Evolutionary conservation across 306 rosid species (phyloP), one percentile per base, ranked within the genome.

Genomic region (Cucurbita pepo): DNA sequence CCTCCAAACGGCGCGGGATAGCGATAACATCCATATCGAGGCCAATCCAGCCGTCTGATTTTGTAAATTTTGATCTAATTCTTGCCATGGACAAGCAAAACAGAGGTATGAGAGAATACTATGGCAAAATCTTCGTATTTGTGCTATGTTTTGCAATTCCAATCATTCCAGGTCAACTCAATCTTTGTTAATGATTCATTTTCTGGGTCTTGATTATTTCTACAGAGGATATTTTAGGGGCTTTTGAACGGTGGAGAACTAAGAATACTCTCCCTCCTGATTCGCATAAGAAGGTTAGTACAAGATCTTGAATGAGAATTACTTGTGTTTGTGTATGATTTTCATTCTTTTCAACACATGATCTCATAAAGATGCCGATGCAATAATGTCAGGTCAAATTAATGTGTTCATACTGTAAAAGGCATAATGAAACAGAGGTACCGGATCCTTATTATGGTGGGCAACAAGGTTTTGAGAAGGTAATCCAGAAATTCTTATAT

Each of bases 401-500:
- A 80, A 88, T 93, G 94, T 93, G 94, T 78, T 90, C 97, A 8
- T 93, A 86, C 78, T 93, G 98, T 72, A 87, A 81, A 79, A 81
- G 78, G 76, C 96, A 87, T 5, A 80, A 86, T 61, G 92, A 88
- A 86, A 85, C 85, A 69, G 97, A 93, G 83, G 95, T 90, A 43
- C 98, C 98, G 0, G 98, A 93, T 82, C 98, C 98, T 11, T 93
- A 90, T 78, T 90, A 83, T 78, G 98, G 97, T 14, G 97, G 97
- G 55, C 82, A 84, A 6, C 90, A 90, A 71, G 96, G 97, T 71
- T 93, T 93, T 77, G 98, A 93, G 82, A 90, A 93, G 96, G 98
- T 93, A 76, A 79, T 73, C 50, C 38, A 44, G 16, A 6, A 66
- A 4, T 47, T 6, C 53, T 65, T 64, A 8, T n/a, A 9, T 63